These are phyloP conservation scores for Falciphora oryzae DNA, from an alignment of 2,329 filamentous ascomycete genomes.

Conservation along the genomic window DNA sequence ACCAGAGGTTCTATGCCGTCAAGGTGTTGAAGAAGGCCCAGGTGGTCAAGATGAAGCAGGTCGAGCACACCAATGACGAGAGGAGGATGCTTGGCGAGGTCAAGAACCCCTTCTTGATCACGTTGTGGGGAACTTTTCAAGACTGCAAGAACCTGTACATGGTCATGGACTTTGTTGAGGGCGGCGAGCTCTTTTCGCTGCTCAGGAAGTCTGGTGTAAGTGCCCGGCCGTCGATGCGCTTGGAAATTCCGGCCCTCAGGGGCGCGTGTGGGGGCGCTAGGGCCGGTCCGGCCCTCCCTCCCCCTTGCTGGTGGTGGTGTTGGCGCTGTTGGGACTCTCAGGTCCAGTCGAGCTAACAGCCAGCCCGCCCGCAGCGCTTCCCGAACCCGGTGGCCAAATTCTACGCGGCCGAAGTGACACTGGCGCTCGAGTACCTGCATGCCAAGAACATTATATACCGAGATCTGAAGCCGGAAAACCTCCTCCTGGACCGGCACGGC, in stretches of 20 bases:
- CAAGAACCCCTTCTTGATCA: slow-evolving; percentile 96
- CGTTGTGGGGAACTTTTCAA: slow-evolving; percentile 97
- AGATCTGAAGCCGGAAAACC: slow-evolving; percentile 92
- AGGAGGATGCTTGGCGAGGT: slow-evolving; percentile 92
- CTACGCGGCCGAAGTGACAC: slow-evolving; percentile 93
- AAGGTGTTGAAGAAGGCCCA: slow-evolving; percentile 98
- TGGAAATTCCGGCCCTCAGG: background rate
- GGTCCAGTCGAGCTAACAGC: slow-evolving; percentile 13
- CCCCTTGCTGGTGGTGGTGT: no score
- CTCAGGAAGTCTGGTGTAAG: slow-evolving; percentile 85
- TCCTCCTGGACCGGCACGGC: slow-evolving; percentile 85
- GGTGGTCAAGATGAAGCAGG: slow-evolving; percentile 99
- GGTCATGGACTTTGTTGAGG: slow-evolving; percentile 99
- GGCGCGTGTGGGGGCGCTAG: no score
- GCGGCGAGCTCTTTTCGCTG: slow-evolving; percentile 93
- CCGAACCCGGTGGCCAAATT: slow-evolving; percentile 99
- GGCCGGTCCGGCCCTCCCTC: no score
- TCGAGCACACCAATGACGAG: slow-evolving; percentile 99
- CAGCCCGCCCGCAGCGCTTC: slow-evolving; percentile 63
- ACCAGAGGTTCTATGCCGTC: slow-evolving; percentile 95
- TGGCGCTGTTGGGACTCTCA: no score
- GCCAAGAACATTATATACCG: slow-evolving; percentile 95
- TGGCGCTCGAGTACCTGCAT: slow-evolving; percentile 93
- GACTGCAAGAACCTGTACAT: slow-evolving; percentile 96
- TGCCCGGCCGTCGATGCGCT: slow-evolving; percentile 14